Base-by-base conservation (phyloP, 2,329 filamentous ascomycete species). In the Talaromyces sp. region DNA sequence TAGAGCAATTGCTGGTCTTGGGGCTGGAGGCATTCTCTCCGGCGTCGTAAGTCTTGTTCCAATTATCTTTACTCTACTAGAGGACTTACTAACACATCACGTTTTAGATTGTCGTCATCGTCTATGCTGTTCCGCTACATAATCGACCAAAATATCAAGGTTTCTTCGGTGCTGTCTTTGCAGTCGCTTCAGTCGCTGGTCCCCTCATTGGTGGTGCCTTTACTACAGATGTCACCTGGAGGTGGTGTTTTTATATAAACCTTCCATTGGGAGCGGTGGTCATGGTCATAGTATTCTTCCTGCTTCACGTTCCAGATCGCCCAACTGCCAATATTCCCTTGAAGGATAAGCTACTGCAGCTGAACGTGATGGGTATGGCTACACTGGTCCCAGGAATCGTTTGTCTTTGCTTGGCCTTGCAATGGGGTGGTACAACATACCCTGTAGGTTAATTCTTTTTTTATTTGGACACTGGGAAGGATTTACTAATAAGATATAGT, bases 1-100 rank as follows among this genome's bases (percentile, higher is more conserved):
- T 24, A 75, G 86, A 66, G 82, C 82, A 0, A 76, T 88, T 43
- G 86, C 88, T 68, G 86, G 86, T 66, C 76, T 84, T 50, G 86
- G 84, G 14, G 84, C 83, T 35, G 86, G 86, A 56, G 86, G 86
- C 7, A 48, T 56, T 10, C 12, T 46, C 8, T 48, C 55, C 31
- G 41, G 55, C 8, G 3, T 74, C 88, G 58, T 80, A 87, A 48
- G 81, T 83, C 19, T 70, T 88, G 48, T 82, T 84, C 59, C 86
- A 67, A 87, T 88, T 59, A 78, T 78, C 65, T 85, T 88, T 59
- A 12, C 29, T 7, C 11, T 46, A 46, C 9, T 46, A 3, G 35
- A 17, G 9, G 57, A 79, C 79, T 65, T 73, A 80, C 29, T 80
- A 85, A 53, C 81, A 21, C n/a, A 46, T 21, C n/a, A 19, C 27